Percentiles rank a stretch among this genome's conserved stretches.
Evolutionary conservation across 148 eudicot genomes (phyloP).

Genomic region (Nyssa sinensis): DNA sequence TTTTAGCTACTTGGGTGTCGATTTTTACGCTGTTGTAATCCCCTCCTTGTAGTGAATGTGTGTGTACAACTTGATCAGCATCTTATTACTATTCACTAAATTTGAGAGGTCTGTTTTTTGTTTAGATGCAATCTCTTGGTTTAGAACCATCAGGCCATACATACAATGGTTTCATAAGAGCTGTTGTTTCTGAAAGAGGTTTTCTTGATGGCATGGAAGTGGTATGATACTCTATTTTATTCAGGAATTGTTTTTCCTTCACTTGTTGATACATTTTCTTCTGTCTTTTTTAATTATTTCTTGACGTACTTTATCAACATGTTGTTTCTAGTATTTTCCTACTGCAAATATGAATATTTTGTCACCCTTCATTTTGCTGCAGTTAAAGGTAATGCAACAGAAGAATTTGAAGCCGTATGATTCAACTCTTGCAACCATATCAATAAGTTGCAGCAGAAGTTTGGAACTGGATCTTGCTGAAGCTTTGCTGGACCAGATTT

Average conservation of each 20-base stretch:
- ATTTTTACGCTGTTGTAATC: constrained; percentile 10
- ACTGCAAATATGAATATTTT: background rate
- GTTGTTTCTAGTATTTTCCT: background rate
- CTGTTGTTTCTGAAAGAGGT: constrained; percentile 44
- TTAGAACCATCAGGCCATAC: constrained; percentile 59
- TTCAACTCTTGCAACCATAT: constrained; percentile 65
- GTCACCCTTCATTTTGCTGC: constrained; percentile 26
- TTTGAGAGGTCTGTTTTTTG: constrained; percentile 20
- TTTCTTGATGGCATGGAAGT: constrained; percentile 47
- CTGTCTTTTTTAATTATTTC: constrained; percentile 7
- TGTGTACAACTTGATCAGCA: background rate
- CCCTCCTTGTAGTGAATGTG: background rate
- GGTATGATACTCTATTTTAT: constrained; percentile 37
- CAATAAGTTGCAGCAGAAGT: constrained; percentile 59
- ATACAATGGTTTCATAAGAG: constrained; percentile 69
- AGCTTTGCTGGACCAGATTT: constrained; percentile 51
- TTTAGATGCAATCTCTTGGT: constrained; percentile 86
- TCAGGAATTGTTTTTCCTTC: constrained; percentile 1
- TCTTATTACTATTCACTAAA: constrained; percentile 23
- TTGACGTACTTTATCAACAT: background rate
- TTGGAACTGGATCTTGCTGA: constrained; percentile 78
- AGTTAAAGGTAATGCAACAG: constrained; percentile 63
- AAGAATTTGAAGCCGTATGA: constrained; percentile 58
- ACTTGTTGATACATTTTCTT: constrained; percentile 8
- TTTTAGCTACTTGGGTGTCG: background rate